Percentiles rank a stretch among this genome's conserved stretches.
Conservation (phyloP, 192 early-diverging fungal species). For the Umbelopsis ramanniana region DNA sequence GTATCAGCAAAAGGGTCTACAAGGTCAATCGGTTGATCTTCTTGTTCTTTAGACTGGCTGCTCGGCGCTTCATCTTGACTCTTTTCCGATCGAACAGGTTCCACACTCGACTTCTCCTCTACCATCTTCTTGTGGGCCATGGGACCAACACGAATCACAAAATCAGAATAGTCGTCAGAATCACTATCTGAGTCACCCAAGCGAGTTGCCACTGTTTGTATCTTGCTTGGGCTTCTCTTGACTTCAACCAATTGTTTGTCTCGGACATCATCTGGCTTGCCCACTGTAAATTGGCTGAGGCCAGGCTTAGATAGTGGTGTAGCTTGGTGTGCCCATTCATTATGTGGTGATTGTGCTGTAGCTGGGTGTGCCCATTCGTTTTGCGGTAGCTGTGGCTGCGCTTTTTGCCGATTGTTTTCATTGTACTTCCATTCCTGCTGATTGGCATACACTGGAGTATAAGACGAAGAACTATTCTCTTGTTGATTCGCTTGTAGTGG, state of each 20-base stretch:
- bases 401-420: too few species aligned
- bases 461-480: not conserved
- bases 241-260: not conserved
- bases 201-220: not conserved
- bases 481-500: not conserved
- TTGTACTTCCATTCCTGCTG: too few species aligned
- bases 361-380: too few species aligned
- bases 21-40: not conserved
- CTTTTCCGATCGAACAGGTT: not conserved
- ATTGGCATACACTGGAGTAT: not conserved
- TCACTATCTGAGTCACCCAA: slow-evolving; percentile 6
- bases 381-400: too few species aligned
- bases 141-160: slow-evolving; percentile 5
- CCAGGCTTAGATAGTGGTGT: not conserved
- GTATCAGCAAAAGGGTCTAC: slow-evolving; percentile 5
- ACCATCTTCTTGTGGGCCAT: slow-evolving; percentile 2
- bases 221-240: not conserved
- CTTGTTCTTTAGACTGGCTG: not conserved
- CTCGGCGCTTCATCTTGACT: not conserved
- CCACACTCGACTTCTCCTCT: not conserved
- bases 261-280: not conserved
- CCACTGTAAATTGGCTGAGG: not conserved
- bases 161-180: slow-evolving; percentile 7
- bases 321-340: not conserved
- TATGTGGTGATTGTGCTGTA: not conserved